Conservation (phyloP, 1,284 basidiomycete genomes). For the Flammula alnicola region DNA sequence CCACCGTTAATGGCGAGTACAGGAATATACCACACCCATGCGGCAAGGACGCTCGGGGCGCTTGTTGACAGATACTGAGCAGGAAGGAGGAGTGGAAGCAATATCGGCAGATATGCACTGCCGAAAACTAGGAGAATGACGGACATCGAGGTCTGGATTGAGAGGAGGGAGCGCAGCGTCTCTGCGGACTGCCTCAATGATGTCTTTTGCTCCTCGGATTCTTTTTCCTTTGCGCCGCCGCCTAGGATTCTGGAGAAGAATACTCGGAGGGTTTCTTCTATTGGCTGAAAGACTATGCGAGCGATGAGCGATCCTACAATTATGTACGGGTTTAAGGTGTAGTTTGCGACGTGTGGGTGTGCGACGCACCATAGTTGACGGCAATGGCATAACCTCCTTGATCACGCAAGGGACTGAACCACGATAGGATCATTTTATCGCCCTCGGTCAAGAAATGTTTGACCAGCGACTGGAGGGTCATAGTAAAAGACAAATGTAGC, state of each 20-base stretch:
- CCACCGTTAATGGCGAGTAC: constrained; percentile 88
- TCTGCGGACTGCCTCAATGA: constrained; percentile 42
- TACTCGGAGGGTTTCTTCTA: constrained; percentile 88
- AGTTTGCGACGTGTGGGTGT: no score
- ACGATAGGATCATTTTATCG: constrained; percentile 89
- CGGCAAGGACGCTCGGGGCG: constrained; percentile 72
- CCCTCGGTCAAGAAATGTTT: constrained; percentile 97
- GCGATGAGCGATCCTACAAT: constrained; percentile 86
- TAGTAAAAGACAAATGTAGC: constrained; percentile 70
- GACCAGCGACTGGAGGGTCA: constrained; percentile 86
- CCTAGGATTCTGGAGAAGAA: constrained; percentile 79
- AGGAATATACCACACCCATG: constrained; percentile 88
- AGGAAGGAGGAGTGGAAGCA: constrained; percentile 75
- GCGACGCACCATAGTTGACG: constrained; percentile 83
- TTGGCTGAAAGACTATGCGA: constrained; percentile 89
- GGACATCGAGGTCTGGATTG: constrained; percentile 71
- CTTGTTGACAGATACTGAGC: constrained; percentile 72
- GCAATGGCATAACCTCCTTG: constrained; percentile 96
- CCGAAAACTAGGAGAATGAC: constrained; percentile 77
- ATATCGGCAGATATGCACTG: constrained; percentile 72
- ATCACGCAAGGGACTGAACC: constrained; percentile 80
- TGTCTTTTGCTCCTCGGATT: constrained; percentile 15
- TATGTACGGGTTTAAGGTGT: no score
- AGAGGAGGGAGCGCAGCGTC: constrained; percentile 60
- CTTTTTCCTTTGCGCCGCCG: neutral